Conservation (phyloP, 768 basidiomycete genomes). For the Xerocomus potaroensis region DNA sequence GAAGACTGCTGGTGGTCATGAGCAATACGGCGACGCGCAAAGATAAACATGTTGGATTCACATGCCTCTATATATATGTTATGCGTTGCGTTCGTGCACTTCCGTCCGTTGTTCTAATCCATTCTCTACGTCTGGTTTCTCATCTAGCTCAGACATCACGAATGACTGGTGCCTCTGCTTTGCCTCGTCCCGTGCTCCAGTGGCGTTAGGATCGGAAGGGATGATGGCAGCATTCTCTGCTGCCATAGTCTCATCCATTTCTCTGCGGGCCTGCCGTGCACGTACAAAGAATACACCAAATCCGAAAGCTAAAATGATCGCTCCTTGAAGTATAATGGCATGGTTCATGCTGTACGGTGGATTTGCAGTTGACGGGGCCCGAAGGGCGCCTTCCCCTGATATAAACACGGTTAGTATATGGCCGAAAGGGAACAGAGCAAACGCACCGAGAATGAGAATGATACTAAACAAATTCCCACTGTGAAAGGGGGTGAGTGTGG, state of each 20-base stretch:
- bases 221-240: background rate
- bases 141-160: background rate
- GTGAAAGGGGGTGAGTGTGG: conserved; percentile 1
- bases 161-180: background rate
- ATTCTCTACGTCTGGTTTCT: background rate
- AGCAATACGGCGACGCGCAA: background rate
- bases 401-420: background rate
- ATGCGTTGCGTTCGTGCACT: background rate
- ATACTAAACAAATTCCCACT: conserved; percentile 68
- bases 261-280: conserved; percentile 61
- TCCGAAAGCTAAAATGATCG: conserved; percentile 39
- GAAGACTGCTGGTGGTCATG: background rate
- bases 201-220: background rate
- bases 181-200: background rate
- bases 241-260: conserved; percentile 54
- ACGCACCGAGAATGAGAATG: conserved; percentile 58
- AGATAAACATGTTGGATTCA: background rate
- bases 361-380: conserved; percentile 51
- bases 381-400: conserved; percentile 63
- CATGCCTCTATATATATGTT: background rate
- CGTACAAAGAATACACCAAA: conserved; percentile 46
- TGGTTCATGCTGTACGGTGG: conserved; percentile 74
- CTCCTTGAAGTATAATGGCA: conserved; percentile 64
- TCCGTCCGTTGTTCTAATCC: background rate
- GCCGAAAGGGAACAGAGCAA: background rate